Base-by-base conservation (phyloP, 768 basidiomycete species). In the Tricholoma sp. region DNA sequence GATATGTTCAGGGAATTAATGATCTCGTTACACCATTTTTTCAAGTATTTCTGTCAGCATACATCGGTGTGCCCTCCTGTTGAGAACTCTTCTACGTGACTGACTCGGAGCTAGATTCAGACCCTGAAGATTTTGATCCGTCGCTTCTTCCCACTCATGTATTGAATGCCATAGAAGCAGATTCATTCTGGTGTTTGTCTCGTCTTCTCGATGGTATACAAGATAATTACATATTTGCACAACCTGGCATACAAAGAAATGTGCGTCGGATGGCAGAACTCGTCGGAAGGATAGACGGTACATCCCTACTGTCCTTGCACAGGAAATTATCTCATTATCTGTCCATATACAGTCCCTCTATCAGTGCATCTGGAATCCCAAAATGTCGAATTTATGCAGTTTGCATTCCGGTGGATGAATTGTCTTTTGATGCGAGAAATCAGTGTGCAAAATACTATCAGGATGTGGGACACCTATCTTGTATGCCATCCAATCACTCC, bases 401-500 rank as follows among this genome's bases (percentile, higher is more conserved):
- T 99, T 65, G 96, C 97, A 37, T 99, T 99, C 74, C 83, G 97
- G 52, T 99, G 97, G 97, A 98, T 99, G 94, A 98, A 99, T 67
- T 98, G 97, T 69, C 74, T 99, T 52, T 79, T 98, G 58, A 98
- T 99, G 96, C 82, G 97, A 57, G 97, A 98, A 76, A 91, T 99
- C 62, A 96, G 89, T 63, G 94, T 99, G 50, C 84, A 88, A 65
- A 96, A 98, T 70, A 98, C 96, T 16, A 91, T 98, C 51, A 83
- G 97, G 55, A 98, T 98, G 96, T 99, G 97, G 97, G 97, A 99
- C 70, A 98, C 97, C 11, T 99, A 99, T 72, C 74, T 99, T 66
- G 97, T 98, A 59, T 56, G 91, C 72, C 4, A 4, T 57, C 27
- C 24, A 50, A 32, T 41, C 12, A 2, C 35, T 37, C n/a, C n/a